Evolutionary conservation across 2,329 filamentous ascomycete species (phyloP).

Genomic region (Penicillium sp.): DNA sequence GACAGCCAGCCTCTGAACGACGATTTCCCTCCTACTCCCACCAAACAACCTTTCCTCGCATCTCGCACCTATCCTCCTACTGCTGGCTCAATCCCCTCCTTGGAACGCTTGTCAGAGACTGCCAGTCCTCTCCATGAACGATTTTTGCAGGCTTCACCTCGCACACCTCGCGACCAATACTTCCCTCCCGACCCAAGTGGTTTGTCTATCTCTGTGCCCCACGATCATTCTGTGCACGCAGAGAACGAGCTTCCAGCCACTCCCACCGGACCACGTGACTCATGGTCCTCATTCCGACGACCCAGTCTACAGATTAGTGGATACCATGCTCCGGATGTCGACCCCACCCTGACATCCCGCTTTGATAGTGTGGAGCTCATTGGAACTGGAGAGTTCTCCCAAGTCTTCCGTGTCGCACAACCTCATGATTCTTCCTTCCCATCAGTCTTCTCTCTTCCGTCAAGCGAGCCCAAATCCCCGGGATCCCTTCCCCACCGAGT

Average conservation of each 20-base stretch:
- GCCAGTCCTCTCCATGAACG: slow-evolving; percentile 57
- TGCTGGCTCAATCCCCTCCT: slow-evolving; percentile 34
- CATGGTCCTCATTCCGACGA: slow-evolving; percentile 60
- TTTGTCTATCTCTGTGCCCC: slow-evolving; percentile 74
- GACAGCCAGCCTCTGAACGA: slow-evolving; percentile 64
- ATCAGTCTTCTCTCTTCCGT: slow-evolving; percentile 50
- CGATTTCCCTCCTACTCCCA: slow-evolving; percentile 91
- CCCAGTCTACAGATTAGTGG: slow-evolving; percentile 71
- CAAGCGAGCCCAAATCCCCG: slow-evolving; percentile 53
- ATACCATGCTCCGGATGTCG: slow-evolving; percentile 71
- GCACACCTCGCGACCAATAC: slow-evolving; percentile 75
- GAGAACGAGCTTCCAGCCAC: slow-evolving; percentile 70
- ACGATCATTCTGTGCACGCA: slow-evolving; percentile 42
- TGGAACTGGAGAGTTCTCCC: slow-evolving; percentile 89
- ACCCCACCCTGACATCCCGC: slow-evolving; percentile 70
- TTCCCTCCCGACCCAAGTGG: slow-evolving; percentile 78
- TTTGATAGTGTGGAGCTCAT: slow-evolving; percentile 81
- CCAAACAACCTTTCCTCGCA: slow-evolving; percentile 60
- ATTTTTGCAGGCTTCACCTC: slow-evolving; percentile 63
- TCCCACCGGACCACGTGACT: slow-evolving; percentile 69
- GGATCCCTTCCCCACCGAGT: slow-evolving; percentile 61
- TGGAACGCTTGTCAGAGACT: slow-evolving; percentile 38
- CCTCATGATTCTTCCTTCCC: slow-evolving; percentile 39
- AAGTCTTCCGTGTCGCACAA: slow-evolving; percentile 77
- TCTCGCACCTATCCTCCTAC: slow-evolving; percentile 38